Percentiles rank a stretch among this genome's conserved stretches.
Evolutionary conservation across 2,329 filamentous ascomycete genomes (phyloP).

Genomic region (Alternaria solani): DNA sequence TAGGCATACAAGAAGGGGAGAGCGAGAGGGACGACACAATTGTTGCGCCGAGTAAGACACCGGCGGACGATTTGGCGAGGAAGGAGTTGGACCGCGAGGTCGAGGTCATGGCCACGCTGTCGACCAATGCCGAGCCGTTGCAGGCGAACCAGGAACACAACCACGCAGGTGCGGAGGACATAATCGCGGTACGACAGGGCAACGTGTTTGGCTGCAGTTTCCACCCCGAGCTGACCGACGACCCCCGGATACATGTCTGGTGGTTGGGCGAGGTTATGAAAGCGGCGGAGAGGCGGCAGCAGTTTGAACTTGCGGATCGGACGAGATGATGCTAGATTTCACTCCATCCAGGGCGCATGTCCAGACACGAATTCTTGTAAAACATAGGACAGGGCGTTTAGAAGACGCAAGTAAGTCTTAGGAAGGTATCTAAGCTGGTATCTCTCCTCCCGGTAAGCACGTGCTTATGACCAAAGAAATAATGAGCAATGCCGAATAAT

Average conservation of each 20-base stretch:
- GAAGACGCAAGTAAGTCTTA: constrained; percentile 8
- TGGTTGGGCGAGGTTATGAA: constrained; percentile 77
- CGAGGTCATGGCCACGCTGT: constrained; percentile 66
- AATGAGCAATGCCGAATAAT: constrained; percentile 4
- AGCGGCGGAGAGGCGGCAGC: constrained; percentile 41
- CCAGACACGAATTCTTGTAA: not conserved
- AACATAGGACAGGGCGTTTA: constrained; percentile 23
- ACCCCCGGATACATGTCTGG: constrained; percentile 90
- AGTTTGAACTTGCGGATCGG: constrained; percentile 43
- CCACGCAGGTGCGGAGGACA: constrained; percentile 65
- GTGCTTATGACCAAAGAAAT: constrained; percentile 2
- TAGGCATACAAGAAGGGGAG: constrained; percentile 58
- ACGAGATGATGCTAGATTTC: constrained; percentile 19
- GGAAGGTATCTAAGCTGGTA: constrained; percentile 5
- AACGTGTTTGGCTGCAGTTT: constrained; percentile 96
- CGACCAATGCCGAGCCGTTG: constrained; percentile 59
- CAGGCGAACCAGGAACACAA: constrained; percentile 58
- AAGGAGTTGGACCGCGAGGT: constrained; percentile 59
- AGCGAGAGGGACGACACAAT: constrained; percentile 59
- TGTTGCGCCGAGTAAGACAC: constrained; percentile 64
- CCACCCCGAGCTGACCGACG: constrained; percentile 90
- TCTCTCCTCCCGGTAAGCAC: constrained; percentile 2
- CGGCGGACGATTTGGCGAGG: constrained; percentile 56
- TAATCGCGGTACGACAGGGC: constrained; percentile 87
- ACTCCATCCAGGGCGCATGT: not conserved